Evolutionary conservation across 768 basidiomycete genomes (phyloP), one percentile per base, ranked within the genome.

Genomic region (Tylopilus rubrobrunneus): DNA sequence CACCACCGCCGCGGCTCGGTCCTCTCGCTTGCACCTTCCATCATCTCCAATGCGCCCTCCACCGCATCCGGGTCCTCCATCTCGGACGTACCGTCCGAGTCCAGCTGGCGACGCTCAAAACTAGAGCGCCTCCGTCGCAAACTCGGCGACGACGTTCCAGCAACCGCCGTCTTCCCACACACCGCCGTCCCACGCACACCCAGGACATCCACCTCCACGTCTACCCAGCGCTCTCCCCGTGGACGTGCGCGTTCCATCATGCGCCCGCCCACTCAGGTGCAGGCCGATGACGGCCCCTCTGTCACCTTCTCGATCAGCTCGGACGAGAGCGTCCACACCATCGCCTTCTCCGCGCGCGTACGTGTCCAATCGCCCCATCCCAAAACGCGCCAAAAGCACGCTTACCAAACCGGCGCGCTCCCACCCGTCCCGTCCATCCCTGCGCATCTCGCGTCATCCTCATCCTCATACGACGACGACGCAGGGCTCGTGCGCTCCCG

Each of bases 101-200:
- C 67, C 19, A 63, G 67, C 42, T 45, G 75, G 15, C 76, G 82
- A 23, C 76, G 79, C 45, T 70, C 73, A 58, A 88, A 86, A 67
- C 81, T 89, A 76, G 84, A 85, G 46, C 74, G 80, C 31, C 71
- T 89, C 47, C 74, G 81, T 48, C 79, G 76, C 61, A 83, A 71
- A 59, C 75, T 89, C 3, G 87, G 87, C 0, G 75, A 85, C 19
- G 80, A 77, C 27, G 80, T 87, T 21, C 87, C 86, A 7, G 58
- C 77, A 2, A 74, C 80, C 36, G 75, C 86, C 29, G 81, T 88
- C 47, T 87, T 86, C 4, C 53, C 47, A 0, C 41, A 28, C 23
- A 62, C 66, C 0, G 42, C 62, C 10, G 36, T 53, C 40, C 55
- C 64, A 1, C 48, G 19, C 2, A 53, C 50, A 2, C 52, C 61